These are phyloP conservation scores for Coemansia sp. DNA, from an alignment of 192 early-diverging fungal genomes.

Conservation along the genomic window DNA sequence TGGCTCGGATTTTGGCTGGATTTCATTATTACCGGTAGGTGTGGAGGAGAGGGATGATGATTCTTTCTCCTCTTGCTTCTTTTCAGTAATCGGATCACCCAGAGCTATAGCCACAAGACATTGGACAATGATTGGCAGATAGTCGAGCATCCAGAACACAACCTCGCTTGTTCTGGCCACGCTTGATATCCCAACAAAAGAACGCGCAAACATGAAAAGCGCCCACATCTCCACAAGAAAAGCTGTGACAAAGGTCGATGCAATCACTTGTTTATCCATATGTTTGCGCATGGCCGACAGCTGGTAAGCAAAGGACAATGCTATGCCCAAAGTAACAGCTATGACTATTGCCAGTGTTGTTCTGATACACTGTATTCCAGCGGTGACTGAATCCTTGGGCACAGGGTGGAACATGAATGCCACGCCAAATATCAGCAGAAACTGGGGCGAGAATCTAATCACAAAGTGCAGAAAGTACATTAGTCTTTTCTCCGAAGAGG, in stretches of 20 bases:
- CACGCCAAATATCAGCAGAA: background rate
- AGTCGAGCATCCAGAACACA: slow-evolving; percentile 18
- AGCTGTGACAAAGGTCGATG: background rate
- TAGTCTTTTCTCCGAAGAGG: background rate
- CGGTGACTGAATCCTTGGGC: background rate
- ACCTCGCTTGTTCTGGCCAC: slow-evolving; percentile 25
- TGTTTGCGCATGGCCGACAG: slow-evolving; percentile 4
- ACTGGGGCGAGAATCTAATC: background rate
- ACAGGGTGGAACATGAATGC: slow-evolving; percentile 10
- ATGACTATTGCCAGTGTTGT: background rate
- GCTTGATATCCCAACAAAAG: slow-evolving; percentile 17
- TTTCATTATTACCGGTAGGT: too few species aligned
- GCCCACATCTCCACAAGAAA: slow-evolving; percentile 26
- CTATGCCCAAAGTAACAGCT: background rate
- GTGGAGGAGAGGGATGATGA: too few species aligned
- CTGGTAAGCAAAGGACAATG: background rate
- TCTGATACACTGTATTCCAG: slow-evolving; percentile 2
- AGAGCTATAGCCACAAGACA: slow-evolving; percentile 12
- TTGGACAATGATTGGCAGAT: slow-evolving; percentile 17
- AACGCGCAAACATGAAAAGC: slow-evolving; percentile 16
- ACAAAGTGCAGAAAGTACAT: background rate
- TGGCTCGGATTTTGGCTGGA: background rate
- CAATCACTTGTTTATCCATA: background rate
- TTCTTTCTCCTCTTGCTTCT: background rate
- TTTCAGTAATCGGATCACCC: slow-evolving; percentile 17